These are phyloP conservation scores for Pittosporum tobira DNA, from an alignment of 129 eudicot species.

Conservation along the genomic window DNA sequence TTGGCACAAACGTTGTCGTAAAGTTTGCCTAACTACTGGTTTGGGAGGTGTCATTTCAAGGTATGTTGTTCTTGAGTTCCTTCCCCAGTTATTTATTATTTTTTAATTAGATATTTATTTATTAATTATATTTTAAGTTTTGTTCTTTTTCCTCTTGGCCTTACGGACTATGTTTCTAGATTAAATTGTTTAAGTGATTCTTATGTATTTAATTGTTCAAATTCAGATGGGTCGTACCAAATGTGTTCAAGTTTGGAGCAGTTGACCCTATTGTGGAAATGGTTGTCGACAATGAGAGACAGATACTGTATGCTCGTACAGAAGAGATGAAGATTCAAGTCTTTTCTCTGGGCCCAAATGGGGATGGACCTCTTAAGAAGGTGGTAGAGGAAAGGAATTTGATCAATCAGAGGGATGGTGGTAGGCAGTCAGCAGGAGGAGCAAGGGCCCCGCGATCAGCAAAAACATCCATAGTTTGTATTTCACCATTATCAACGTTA, in stretches of 20 bases:
- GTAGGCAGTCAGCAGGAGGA: slow-evolving; percentile 58
- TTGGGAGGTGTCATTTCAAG: slow-evolving; percentile 81
- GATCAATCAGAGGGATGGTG: slow-evolving; percentile 75
- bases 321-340: slow-evolving; percentile 96
- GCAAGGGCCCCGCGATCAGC: slow-evolving; percentile 50
- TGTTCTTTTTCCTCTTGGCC: neutral
- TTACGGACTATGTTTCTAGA: too few species aligned
- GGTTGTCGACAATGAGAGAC: slow-evolving; percentile 88
- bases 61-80: slow-evolving; percentile 20
- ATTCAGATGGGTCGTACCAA: slow-evolving; percentile 93
- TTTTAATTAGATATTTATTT: too few species aligned
- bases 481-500: slow-evolving; percentile 80
- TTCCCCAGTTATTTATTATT: too few species aligned
- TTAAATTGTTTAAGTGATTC: neutral
- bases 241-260: slow-evolving; percentile 87
- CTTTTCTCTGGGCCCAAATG: slow-evolving; percentile 62
- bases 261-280: slow-evolving; percentile 91
- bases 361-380: slow-evolving; percentile 88
- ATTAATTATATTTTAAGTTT: too few species aligned
- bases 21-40: slow-evolving; percentile 90
- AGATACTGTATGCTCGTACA: slow-evolving; percentile 80
- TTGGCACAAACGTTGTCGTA: slow-evolving; percentile 91
- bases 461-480: slow-evolving; percentile 75
- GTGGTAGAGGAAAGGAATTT: slow-evolving; percentile 86
- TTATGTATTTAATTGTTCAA: neutral